Evolutionary conservation across 371 early-diverging fungal species (phyloP), one percentile per base, ranked within the genome.

Genomic region (Parasitella parasitica): DNA sequence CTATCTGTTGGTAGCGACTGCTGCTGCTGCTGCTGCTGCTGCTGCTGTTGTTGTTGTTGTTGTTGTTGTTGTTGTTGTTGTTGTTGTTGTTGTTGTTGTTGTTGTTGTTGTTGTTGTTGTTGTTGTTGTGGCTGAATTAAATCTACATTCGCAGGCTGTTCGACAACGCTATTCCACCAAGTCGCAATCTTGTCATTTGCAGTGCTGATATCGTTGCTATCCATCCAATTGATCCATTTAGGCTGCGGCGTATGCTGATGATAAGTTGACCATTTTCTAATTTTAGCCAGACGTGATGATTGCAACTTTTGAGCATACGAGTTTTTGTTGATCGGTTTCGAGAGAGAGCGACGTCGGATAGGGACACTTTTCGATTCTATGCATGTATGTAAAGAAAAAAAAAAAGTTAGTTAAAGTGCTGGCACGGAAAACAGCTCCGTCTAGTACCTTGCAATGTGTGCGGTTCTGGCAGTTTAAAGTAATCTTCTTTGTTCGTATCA

Each of bases 311-410:
- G 20, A n/a, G 56, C 28, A 15, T 50, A 65, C 4, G 48, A 37
- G 13, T 34, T n/a, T 24, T 43, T 3, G 26, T 49, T 37, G 16
- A 38, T 37, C 2, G 24, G 9, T 13, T 48, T 46, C 7, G 16
- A 15, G 34, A 41, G 22, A n/a, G 34, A 6, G 12, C 34, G 46
- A 9, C 54, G 64, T 49, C 54, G 59, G 9, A 54, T 54, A 2
- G 59, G 65, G 15, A 59, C 65, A 32, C 65, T 64, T 34, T 64
- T 64, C 1, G 59, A 54, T 8, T 43, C 65, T 64, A 39, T 28
- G 11, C 13, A 36, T 37, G 34, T 52, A 34, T n/a, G n/a, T n/a
- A n/a, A n/a, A n/a, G n/a, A n/a, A n/a, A n/a, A n/a, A n/a, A n/a
- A n/a, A n/a, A n/a, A n/a, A n/a, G n/a, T n/a, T n/a, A n/a, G n/a